Evolutionary conservation across 345 rosid genomes (phyloP), one percentile per base, ranked within the genome.

Genomic region (Sisymbrium altissimum): DNA sequence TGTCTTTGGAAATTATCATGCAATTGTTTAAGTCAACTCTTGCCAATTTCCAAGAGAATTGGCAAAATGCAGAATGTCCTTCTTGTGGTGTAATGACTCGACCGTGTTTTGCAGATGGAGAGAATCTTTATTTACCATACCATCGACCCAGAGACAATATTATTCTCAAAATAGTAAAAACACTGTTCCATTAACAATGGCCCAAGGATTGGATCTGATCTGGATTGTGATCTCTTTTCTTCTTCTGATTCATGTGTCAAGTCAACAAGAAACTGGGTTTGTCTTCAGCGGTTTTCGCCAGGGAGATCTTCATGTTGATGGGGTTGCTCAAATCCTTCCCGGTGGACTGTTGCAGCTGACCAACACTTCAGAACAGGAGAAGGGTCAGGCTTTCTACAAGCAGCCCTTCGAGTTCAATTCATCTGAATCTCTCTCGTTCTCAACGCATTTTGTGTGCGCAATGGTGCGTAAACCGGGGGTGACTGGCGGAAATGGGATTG

Each of bases 321-420:
- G 86, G 5, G 56, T 49, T 19, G 89, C 92, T 18, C 56, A 62
- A 1, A 73, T 86, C 73, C 85, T 76, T 14, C 71, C 81, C 23
- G 62, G 68, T 66, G 90, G 96, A 45, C 62, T 86, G 1, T 65
- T 86, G 63, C 84, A 83, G 81, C 83, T 89, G 6, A 87, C 96
- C 43, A 81, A 87, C 76, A 79, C 78, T 60, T 79, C 86, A 38
- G 6, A 76, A 15, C 55, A 60, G 3, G 25, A 81, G 15, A 43
- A 12, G 19, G 90, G 85, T 14, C 86, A 81, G 53, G 89, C 91
- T 71, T 85, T 87, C 81, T 79, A 30, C 60, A 64, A 25, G 17
- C 74, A 55, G n/a, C 85, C 91, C 10, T 56, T 85, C 2, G 55
- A 65, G 11, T 82, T 87, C 79, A 67, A 52, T 19, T 59, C 65